phyloP scores from a whole-genome alignment of 345 rosid species.

The Eucalyptus globulus region DNA sequence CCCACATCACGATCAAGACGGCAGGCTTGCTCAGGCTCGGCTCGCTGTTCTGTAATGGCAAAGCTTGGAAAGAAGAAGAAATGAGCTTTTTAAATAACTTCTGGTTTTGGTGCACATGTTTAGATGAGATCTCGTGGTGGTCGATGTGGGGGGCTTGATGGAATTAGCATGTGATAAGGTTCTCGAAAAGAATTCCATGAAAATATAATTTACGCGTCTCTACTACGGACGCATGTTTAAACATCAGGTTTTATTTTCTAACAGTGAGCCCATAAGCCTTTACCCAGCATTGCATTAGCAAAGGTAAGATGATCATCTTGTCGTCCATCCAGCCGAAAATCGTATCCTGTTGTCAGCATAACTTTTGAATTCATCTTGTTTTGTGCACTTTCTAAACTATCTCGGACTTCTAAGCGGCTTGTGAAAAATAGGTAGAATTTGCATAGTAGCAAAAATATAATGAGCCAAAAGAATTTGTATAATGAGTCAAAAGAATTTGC shows the following conservation, averaged over 20 bases:
- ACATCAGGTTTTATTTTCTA: not conserved
- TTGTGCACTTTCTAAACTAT: too few relatives aligned
- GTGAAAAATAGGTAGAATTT: too few relatives aligned
- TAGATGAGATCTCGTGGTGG: not conserved
- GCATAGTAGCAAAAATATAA: too few relatives aligned
- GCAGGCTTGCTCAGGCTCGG: conserved; percentile 50
- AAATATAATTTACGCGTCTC: not conserved
- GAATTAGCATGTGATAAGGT: not conserved
- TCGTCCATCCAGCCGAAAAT: too few relatives aligned
- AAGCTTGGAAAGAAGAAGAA: conserved; percentile 39
- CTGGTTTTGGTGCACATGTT: not conserved
- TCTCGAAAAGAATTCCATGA: not conserved
- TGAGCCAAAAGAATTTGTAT: too few relatives aligned
- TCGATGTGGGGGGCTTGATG: not conserved
- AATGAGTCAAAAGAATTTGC: too few relatives aligned
- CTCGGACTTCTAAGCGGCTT: too few relatives aligned
- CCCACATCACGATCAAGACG: conserved; percentile 45
- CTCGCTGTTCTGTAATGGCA: conserved; percentile 60
- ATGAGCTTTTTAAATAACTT: not conserved
- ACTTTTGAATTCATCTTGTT: too few relatives aligned
- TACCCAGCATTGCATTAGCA: too few relatives aligned
- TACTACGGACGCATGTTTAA: not conserved
- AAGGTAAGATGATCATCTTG: too few relatives aligned
- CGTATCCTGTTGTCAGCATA: too few relatives aligned
- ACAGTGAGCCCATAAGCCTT: too few relatives aligned